These are phyloP conservation scores for Penicillium vulpinum DNA, from an alignment of 2,329 filamentous ascomycete species.

Conservation along the genomic window DNA sequence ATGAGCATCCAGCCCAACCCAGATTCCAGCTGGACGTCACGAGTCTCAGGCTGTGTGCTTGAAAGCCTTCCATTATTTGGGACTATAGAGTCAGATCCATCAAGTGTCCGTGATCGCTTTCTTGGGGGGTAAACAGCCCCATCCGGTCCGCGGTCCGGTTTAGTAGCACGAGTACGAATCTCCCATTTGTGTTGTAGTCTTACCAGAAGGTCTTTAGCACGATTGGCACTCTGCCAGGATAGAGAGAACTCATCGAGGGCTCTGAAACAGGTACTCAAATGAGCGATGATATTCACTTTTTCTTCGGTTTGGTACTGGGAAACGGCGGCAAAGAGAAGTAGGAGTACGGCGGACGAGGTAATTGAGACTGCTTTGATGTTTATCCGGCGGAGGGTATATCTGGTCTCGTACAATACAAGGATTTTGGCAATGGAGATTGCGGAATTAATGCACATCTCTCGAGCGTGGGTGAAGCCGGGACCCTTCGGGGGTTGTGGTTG, in stretches of 20 bases:
- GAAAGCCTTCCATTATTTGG: neutral
- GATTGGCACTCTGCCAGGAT: conserved; percentile 16
- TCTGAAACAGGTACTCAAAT: conserved; percentile 15
- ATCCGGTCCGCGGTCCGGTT: neutral
- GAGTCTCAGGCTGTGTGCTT: neutral
- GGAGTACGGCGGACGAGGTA: conserved; percentile 18
- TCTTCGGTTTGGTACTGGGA: conserved; percentile 3
- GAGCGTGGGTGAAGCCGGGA: conserved; percentile 12
- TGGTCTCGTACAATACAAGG: conserved; percentile 12
- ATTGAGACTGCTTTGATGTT: conserved; percentile 20
- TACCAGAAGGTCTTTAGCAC: conserved; percentile 14
- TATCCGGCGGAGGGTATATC: conserved; percentile 16
- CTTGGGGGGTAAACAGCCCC: neutral
- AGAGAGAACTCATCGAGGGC: conserved; percentile 19
- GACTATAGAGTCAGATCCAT: neutral
- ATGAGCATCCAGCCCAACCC: conserved; percentile 8
- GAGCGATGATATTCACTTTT: conserved; percentile 4
- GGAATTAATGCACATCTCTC: conserved; percentile 20
- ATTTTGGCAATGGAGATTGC: conserved; percentile 19
- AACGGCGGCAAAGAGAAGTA: conserved; percentile 18
- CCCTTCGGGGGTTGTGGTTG: conserved; percentile 33
- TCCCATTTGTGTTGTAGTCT: conserved; percentile 16
- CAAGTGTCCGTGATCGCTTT: neutral
- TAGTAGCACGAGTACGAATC: conserved; percentile 1
- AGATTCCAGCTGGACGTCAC: neutral